These are phyloP conservation scores for Ogataea paradorogensis DNA, from an alignment of 805 yeast genomes.

Conservation along the genomic window DNA sequence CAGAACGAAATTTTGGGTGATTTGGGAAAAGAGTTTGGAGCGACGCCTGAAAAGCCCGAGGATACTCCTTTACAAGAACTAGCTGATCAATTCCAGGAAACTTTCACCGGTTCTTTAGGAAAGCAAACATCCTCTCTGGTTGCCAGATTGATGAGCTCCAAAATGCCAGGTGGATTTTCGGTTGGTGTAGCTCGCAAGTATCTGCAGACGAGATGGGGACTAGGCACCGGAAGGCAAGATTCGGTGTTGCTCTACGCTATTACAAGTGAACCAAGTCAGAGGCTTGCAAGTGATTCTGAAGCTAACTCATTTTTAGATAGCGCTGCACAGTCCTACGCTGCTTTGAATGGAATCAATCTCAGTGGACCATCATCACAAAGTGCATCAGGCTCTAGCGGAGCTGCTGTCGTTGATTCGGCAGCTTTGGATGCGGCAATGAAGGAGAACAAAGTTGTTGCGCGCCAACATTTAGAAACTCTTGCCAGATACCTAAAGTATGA, in stretches of 20 bases:
- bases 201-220: constrained; percentile 88
- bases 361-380: constrained; percentile 57
- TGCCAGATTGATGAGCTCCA: constrained; percentile 89
- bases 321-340: constrained; percentile 80
- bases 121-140: constrained; percentile 87
- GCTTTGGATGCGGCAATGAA: constrained; percentile 82
- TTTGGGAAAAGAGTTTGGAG: constrained; percentile 95
- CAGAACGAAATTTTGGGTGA: constrained; percentile 99
- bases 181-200: constrained; percentile 89
- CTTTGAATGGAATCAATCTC: constrained; percentile 74
- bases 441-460: constrained; percentile 67
- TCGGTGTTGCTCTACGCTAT: constrained; percentile 78
- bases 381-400: constrained; percentile 63
- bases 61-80: constrained; percentile 95
- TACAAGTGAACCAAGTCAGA: constrained; percentile 85
- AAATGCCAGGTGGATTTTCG: constrained; percentile 99
- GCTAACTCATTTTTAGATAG: constrained; percentile 88
- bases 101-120: constrained; percentile 86
- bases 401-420: constrained; percentile 90
- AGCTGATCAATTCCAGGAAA: constrained; percentile 92
- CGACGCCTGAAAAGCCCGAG: constrained; percentile 98
- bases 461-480: constrained; percentile 83
- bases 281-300: constrained; percentile 82
- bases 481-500: constrained; percentile 95
- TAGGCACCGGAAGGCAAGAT: constrained; percentile 93